Conservation (phyloP, 495 filamentous ascomycete species). For the Neurospora sp. region DNA sequence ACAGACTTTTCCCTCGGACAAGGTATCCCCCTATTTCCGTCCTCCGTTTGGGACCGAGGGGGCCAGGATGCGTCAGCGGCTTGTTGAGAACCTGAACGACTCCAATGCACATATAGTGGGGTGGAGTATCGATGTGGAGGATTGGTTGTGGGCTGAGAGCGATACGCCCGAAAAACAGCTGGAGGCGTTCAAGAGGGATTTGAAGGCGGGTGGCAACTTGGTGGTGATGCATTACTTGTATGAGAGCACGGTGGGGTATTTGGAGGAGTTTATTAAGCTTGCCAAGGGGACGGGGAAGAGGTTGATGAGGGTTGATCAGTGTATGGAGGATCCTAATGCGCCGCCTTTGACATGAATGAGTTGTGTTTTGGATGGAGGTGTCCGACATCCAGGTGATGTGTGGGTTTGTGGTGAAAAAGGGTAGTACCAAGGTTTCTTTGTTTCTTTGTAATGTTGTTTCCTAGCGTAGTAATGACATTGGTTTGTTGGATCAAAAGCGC, state of each 20-base stretch:
- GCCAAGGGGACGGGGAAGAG: slow-evolving; percentile 56
- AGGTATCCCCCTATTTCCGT: slow-evolving; percentile 50
- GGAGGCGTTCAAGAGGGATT: slow-evolving; percentile 59
- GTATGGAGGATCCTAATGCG: slow-evolving; percentile 59
- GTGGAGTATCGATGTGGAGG: slow-evolving; percentile 71
- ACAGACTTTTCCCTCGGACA: slow-evolving; percentile 33
- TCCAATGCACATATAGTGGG: slow-evolving; percentile 45
- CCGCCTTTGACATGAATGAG: no score
- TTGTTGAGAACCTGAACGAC: no score
- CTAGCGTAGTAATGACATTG: neutral
- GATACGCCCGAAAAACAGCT: slow-evolving; percentile 63
- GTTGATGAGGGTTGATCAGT: slow-evolving; percentile 74
- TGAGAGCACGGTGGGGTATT: slow-evolving; percentile 54
- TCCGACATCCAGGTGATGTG: no score
- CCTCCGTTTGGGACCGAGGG: slow-evolving; percentile 70
- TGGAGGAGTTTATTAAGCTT: slow-evolving; percentile 57
- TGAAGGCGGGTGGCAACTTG: slow-evolving; percentile 57
- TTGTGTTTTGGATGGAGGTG: no score
- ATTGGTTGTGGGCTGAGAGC: slow-evolving; percentile 62
- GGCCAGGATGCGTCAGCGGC: slow-evolving; percentile 52
- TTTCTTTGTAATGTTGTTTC: neutral
- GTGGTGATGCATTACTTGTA: slow-evolving; percentile 73
- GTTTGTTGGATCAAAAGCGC: no score
- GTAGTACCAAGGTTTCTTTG: no score
- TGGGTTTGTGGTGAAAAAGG: no score